Evolutionary conservation across 1,139 yeast species (phyloP).

Genomic region (Yamadazyma atlantica): DNA sequence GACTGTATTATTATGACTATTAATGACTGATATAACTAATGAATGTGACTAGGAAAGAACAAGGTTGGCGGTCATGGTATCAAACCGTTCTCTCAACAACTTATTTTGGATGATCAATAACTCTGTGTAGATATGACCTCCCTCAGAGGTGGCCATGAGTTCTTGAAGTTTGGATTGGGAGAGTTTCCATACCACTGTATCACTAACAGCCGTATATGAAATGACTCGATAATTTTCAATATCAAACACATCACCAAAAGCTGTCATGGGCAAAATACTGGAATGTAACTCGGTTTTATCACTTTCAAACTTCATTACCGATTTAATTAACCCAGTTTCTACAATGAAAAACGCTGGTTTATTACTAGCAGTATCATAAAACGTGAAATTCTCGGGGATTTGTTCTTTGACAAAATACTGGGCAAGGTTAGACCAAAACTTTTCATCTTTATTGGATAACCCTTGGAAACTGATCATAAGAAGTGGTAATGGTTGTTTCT

Average conservation of each 20-base stretch:
- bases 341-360: conserved; percentile 62
- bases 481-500: conserved; percentile 65
- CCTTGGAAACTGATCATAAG: conserved; percentile 72
- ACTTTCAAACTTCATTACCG: conserved; percentile 53
- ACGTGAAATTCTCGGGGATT: conserved; percentile 48
- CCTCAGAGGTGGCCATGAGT: conserved; percentile 42
- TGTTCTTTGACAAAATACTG: conserved; percentile 52
- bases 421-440: conserved; percentile 62
- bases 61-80: conserved; percentile 67
- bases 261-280: conserved; percentile 83
- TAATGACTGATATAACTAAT: neutral
- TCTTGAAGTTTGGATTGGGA: conserved; percentile 45
- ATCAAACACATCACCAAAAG: conserved; percentile 71
- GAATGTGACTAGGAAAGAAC: conserved; percentile 45
- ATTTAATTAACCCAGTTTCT: conserved; percentile 76
- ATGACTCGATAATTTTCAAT: conserved; percentile 37
- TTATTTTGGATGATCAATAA: conserved; percentile 63
- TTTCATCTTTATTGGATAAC: conserved; percentile 56
- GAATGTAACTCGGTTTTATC: conserved; percentile 65
- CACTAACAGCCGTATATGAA: conserved; percentile 49
- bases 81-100: conserved; percentile 71
- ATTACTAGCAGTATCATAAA: conserved; percentile 44
- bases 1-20: neutral
- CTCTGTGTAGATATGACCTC: conserved; percentile 64
- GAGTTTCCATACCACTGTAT: conserved; percentile 73